These are phyloP conservation scores for Colletotrichum liaoningense DNA, from an alignment of 2,329 filamentous ascomycete species.

Conservation along the genomic window DNA sequence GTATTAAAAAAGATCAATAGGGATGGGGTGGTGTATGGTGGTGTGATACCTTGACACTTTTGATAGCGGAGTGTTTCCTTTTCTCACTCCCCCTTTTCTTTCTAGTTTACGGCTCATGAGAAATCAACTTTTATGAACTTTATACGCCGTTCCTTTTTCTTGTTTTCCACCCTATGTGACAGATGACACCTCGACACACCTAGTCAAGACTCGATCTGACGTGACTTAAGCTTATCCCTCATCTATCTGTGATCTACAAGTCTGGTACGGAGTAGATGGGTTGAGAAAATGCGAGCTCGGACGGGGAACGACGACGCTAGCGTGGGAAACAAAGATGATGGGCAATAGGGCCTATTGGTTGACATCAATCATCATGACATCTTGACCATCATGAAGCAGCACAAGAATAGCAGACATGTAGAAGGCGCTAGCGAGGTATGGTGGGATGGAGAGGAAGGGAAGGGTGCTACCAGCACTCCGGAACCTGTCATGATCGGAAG, in stretches of 20 bases:
- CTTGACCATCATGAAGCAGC: not conserved
- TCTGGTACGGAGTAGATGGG: not conserved
- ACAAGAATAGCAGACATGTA: not conserved
- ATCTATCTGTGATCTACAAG: not conserved
- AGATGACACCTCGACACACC: no score
- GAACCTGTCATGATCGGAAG: not conserved
- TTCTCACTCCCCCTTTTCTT: not conserved
- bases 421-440: no score
- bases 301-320: not conserved
- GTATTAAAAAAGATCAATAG: conserved; percentile 1
- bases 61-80: not conserved
- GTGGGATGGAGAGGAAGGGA: not conserved
- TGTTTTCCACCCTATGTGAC: no score
- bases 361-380: not conserved
- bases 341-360: not conserved
- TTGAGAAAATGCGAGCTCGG: not conserved
- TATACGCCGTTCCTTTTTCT: not conserved
- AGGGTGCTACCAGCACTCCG: not conserved
- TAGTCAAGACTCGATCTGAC: not conserved
- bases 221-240: not conserved
- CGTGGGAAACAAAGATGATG: not conserved
- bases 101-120: conserved; percentile 18
- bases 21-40: not conserved
- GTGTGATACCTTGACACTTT: conserved; percentile 14
- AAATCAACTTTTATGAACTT: conserved; percentile 12